Percentiles rank a stretch among this genome's conserved stretches.
Conservation (phyloP, 495 filamentous ascomycete species). For the Chlorociboria aeruginascens region DNA sequence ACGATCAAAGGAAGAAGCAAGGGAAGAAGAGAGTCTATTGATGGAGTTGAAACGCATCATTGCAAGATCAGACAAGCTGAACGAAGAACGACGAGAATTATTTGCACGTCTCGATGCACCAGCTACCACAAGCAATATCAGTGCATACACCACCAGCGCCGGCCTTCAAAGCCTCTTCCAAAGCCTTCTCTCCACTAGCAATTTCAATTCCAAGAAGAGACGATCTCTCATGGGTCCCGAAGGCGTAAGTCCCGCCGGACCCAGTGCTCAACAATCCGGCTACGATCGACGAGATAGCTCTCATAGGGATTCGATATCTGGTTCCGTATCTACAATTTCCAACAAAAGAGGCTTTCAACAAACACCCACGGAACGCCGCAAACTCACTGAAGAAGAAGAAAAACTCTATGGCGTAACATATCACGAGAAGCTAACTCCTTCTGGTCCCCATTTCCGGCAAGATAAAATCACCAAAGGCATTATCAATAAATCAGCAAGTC, state of each 20-base stretch:
- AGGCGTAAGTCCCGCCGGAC: constrained; percentile 31
- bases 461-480: constrained; percentile 75
- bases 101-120: constrained; percentile 77
- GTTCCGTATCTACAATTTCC: constrained; percentile 21
- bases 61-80: constrained; percentile 64
- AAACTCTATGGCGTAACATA: constrained; percentile 69
- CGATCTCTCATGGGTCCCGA: constrained; percentile 51
- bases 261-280: constrained; percentile 22
- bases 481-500: constrained; percentile 69
- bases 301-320: constrained; percentile 39
- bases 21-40: constrained; percentile 81
- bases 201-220: constrained; percentile 78
- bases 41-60: constrained; percentile 85
- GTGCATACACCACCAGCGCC: constrained; percentile 64
- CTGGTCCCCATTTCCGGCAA: constrained; percentile 60
- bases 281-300: constrained; percentile 42
- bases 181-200: constrained; percentile 66
- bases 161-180: constrained; percentile 70
- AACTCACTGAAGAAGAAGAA: constrained; percentile 65
- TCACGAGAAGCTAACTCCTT: constrained; percentile 62
- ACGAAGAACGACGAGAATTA: constrained; percentile 81
- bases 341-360: constrained; percentile 44
- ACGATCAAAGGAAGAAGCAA: constrained; percentile 73
- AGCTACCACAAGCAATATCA: constrained; percentile 51
- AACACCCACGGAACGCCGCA: constrained; percentile 41